Evolutionary conservation across 2,329 filamentous ascomycete species (phyloP), one percentile per base, ranked within the genome.

Genomic region (Boeremia exigua): DNA sequence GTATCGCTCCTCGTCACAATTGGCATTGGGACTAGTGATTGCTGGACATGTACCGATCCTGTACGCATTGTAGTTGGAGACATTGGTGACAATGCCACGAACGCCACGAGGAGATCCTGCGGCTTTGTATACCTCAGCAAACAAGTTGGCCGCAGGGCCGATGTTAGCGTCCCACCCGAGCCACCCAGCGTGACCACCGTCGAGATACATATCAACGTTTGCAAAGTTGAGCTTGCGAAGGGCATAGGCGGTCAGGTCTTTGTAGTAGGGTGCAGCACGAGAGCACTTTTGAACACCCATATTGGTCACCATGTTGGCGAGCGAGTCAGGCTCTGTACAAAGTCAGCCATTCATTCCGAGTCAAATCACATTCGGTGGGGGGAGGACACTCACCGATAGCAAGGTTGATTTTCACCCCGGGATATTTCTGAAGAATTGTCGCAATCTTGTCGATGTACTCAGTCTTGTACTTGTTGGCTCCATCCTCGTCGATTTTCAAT

Each of bases 161-260:
- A 85, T 80, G 74, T 88, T 88, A 57, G 82, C 84, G 15, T 80
- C 70, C 85, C 85, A 88, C 65, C 85, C 85, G 38, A 88, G 79
- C 86, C 86, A 88, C 57, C 86, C 85, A 25, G 82, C 84, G 70
- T 88, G 85, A 54, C 84, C 85, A 8, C 84, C 85, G 62, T 88
- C 86, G 17, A 88, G 70, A 70, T 88, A 88, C 82, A 85, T 84
- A 59, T 83, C 77, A 25, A 88, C 85, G 68, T 88, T 88, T 57
- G 80, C 75, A 28, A 87, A 77, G 73, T 87, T 85, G 60, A 88
- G 77, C 42, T 78, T 77, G 59, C 78, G 76, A 45, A 87, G 68
- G 1, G 85, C 85, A 66, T 87, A 87, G 32, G 80, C 78, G 30
- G 82, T 79, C 57, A 82, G 78, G 25, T 82, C 80, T 61, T 81